Evolutionary conservation across 805 yeast genomes (phyloP), one percentile per base, ranked within the genome.

Genomic region (Candida schatavii): DNA sequence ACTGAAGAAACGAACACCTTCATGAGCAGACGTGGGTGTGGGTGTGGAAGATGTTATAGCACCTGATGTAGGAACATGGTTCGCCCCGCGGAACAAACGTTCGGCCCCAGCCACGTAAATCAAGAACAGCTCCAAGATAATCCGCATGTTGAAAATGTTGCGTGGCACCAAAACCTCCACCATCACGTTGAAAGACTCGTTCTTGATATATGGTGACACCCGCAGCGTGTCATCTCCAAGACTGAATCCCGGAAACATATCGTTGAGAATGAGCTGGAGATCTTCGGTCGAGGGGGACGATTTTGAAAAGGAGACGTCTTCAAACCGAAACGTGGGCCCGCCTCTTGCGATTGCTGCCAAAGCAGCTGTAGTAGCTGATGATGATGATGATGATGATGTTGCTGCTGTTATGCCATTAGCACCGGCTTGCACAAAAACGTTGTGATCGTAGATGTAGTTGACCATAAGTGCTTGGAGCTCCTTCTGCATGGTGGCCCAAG

Each of bases 121-220:
- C 37, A 88, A 70, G 29, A 88, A 79, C 29, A 86, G 82, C 43
- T 85, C 96, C 37, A 88, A 61, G 13, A 89, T 75, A 4, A 85
- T 74, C 48, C 90, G 75, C 83, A 90, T 87, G 52, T 89, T 88
- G 61, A 85, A 81, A 13, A 88, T 74, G 53, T 80, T 81, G 2
- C 88, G 80, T 0, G 81, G 79, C 2, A 86, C 85, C 29, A 88
- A 61, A 3, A 81, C 73, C 46, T 83, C 81, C 40, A 83, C 82
- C 49, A 77, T 74, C 18, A 79, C 70, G 45, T 63, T 66, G 45
- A 72, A 73, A 2, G 77, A 66, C 47, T 81, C 88, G 46, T 72
- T 79, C 33, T 81, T 80, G 34, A 86, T 77, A 50, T 77, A 85
- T 4, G 77, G 66, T 1, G 75, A 57, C 21, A 31, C 35, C 18